Conservation (phyloP, 2,329 filamentous ascomycete species). For the Calonectria pauciramosa region DNA sequence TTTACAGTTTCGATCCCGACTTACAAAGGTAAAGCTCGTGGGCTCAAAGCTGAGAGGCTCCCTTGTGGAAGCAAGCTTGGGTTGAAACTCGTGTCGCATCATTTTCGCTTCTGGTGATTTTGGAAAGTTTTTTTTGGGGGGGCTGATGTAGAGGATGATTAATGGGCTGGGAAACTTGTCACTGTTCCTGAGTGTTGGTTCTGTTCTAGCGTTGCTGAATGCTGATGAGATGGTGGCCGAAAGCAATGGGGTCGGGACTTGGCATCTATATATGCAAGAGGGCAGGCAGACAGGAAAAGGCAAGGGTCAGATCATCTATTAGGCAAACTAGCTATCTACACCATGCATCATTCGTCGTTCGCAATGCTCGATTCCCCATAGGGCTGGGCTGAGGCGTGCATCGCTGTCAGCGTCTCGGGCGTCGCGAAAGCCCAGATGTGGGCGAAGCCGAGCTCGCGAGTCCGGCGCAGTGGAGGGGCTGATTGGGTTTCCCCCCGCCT, state of each 20-base stretch:
- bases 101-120: slow-evolving; percentile 18
- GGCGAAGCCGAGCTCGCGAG: slow-evolving; percentile 1
- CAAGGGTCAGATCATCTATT: background rate
- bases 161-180: background rate
- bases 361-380: background rate
- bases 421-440: background rate
- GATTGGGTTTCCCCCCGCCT: background rate
- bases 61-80: slow-evolving; percentile 41
- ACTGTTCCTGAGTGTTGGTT: background rate
- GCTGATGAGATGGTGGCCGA: background rate
- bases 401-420: background rate
- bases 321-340: background rate
- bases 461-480: background rate
- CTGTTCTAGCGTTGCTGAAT: background rate
- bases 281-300: background rate
- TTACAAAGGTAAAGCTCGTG: slow-evolving; percentile 35
- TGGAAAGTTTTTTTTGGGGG: background rate
- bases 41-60: slow-evolving; percentile 34
- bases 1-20: slow-evolving; percentile 11
- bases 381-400: background rate
- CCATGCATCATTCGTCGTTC: background rate
- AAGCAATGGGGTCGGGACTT: background rate
- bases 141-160: background rate
- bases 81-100: slow-evolving; percentile 37
- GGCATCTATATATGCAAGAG: background rate